Evolutionary conservation across 352 stramenopile genomes (phyloP).

Genomic region (Phytophthora litchii): DNA sequence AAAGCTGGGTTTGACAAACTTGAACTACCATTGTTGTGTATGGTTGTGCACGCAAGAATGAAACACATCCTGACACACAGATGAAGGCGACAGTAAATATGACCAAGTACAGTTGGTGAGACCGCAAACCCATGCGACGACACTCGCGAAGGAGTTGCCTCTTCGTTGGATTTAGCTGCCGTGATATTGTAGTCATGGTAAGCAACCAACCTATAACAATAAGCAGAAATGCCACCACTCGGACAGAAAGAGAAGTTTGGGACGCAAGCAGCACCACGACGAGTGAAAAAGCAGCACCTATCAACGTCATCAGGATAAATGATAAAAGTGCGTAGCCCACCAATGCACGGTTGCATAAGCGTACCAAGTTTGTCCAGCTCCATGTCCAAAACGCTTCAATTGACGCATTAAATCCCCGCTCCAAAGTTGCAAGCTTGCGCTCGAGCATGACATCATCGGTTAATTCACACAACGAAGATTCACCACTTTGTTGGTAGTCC

Average conservation of each 20-base stretch:
- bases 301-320: constrained; percentile 34
- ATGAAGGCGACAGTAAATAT: constrained; percentile 45
- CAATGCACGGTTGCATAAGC: constrained; percentile 31
- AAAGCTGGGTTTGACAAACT: constrained; percentile 57
- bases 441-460: constrained; percentile 27
- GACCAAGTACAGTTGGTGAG: constrained; percentile 32
- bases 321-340: constrained; percentile 36
- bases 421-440: constrained; percentile 43
- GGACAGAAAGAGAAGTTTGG: constrained; percentile 39
- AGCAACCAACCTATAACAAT: constrained; percentile 57
- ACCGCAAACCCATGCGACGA: constrained; percentile 42
- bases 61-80: constrained; percentile 50
- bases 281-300: constrained; percentile 34
- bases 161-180: constrained; percentile 48
- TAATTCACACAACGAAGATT: not conserved
- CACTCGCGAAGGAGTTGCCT: constrained; percentile 45
- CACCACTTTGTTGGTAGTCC: constrained; percentile 17
- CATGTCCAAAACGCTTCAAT: constrained; percentile 23
- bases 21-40: constrained; percentile 75
- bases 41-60: constrained; percentile 73
- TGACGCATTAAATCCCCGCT: constrained; percentile 22
- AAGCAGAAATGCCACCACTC: constrained; percentile 47
- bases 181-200: constrained; percentile 43
- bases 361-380: constrained; percentile 34
- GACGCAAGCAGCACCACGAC: constrained; percentile 32